phyloP scores from a whole-genome alignment of 345 rosid species.

The Syzygium aromaticum region DNA sequence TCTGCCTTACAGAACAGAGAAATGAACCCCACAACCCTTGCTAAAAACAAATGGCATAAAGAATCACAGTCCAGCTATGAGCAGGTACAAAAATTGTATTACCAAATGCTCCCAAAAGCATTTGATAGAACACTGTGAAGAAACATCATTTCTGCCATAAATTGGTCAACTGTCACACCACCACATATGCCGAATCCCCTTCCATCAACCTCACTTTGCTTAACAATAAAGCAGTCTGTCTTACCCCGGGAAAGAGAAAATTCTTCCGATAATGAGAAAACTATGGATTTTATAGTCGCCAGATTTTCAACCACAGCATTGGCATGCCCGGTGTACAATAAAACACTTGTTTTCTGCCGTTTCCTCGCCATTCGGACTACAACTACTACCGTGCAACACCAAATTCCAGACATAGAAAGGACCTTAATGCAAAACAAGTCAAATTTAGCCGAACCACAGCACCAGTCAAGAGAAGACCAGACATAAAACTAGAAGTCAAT shows the following conservation, averaged over 20 bases:
- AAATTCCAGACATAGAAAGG: not conserved
- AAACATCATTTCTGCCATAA: not conserved
- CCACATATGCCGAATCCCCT: not conserved
- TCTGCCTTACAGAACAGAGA: not conserved
- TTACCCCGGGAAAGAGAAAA: conserved; percentile 22
- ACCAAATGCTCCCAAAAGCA: not conserved
- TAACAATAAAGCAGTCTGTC: not conserved
- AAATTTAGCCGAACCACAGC: not conserved
- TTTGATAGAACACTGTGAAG: not conserved
- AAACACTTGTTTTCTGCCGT: not conserved
- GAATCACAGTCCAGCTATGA: not conserved
- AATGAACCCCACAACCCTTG: too few species aligned
- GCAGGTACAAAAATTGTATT: not conserved
- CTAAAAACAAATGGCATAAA: not conserved
- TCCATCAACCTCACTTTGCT: not conserved
- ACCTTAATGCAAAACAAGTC: not conserved
- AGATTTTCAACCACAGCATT: not conserved
- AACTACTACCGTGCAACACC: not conserved
- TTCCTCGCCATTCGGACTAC: not conserved
- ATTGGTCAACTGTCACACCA: not conserved
- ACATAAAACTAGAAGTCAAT: not conserved
- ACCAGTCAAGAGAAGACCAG: not conserved
- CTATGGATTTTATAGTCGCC: not conserved
- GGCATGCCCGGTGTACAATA: not conserved
- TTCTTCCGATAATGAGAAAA: not conserved